Evolutionary conservation across 441 rosid genomes (phyloP).

Genomic region (Gossypium gossypioides): DNA sequence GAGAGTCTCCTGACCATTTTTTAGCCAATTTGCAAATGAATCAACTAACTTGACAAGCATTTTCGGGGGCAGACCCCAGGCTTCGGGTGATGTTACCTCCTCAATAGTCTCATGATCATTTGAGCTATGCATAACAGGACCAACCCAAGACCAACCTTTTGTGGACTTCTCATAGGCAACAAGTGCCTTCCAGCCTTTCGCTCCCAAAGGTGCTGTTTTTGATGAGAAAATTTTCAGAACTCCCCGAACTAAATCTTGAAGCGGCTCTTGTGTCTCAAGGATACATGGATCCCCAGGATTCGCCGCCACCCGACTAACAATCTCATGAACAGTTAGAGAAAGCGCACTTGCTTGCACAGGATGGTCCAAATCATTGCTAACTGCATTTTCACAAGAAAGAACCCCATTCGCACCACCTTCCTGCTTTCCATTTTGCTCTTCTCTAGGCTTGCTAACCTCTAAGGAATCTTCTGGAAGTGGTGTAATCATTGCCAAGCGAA

Average conservation of each 20-base stretch:
- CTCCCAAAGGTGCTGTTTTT: slow-evolving; percentile 90
- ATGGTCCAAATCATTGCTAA: slow-evolving; percentile 33
- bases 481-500: slow-evolving; percentile 76
- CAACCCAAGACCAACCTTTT: slow-evolving; percentile 92
- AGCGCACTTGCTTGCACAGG: slow-evolving; percentile 41
- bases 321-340: slow-evolving; percentile 76
- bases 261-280: slow-evolving; percentile 93
- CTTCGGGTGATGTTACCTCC: slow-evolving; percentile 93
- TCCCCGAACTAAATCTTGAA: slow-evolving; percentile 92
- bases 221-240: slow-evolving; percentile 86
- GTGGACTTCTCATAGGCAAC: slow-evolving; percentile 65
- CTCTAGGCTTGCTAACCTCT: slow-evolving; percentile 43
- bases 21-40: slow-evolving; percentile 95
- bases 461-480: slow-evolving; percentile 54
- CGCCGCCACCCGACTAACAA: slow-evolving; percentile 71
- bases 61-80: slow-evolving; percentile 89
- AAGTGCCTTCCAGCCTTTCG: slow-evolving; percentile 93
- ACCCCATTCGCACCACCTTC: slow-evolving; percentile 43
- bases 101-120: slow-evolving; percentile 60
- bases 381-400: slow-evolving; percentile 34
- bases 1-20: slow-evolving; percentile 90
- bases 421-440: slow-evolving; percentile 37
- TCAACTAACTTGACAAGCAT: slow-evolving; percentile 95
- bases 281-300: slow-evolving; percentile 95
- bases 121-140: slow-evolving; percentile 49